Evolutionary conservation across 805 yeast species (phyloP).

Genomic region (Candida succiphila): DNA sequence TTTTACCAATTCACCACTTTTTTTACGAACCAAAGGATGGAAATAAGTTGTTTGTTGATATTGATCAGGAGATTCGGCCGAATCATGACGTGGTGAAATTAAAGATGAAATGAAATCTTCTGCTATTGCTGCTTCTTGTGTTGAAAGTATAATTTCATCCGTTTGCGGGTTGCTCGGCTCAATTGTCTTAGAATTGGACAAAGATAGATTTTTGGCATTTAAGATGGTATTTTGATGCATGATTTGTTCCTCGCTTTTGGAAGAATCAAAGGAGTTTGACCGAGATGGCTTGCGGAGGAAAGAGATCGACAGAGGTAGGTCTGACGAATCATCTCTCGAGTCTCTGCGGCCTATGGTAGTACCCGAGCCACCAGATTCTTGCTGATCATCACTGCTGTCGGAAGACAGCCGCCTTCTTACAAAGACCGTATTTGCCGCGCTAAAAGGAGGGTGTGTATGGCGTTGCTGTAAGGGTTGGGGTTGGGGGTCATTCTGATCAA

Average conservation of each 20-base stretch:
- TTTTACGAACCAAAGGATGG: conserved; percentile 56
- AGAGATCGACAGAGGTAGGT: conserved; percentile 20
- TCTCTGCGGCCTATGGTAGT: background rate
- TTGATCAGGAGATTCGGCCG: too few relatives aligned
- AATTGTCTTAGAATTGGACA: background rate
- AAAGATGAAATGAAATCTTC: too few relatives aligned
- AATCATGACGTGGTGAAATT: too few relatives aligned
- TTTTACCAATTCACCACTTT: conserved; percentile 80
- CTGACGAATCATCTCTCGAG: conserved; percentile 6
- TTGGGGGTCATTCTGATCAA: too few relatives aligned
- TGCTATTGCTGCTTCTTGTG: background rate
- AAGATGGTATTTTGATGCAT: conserved; percentile 22
- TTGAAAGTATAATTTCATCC: background rate
- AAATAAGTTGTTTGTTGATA: conserved; percentile 5
- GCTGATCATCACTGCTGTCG: background rate
- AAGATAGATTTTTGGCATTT: conserved; percentile 9
- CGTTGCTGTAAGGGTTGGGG: too few relatives aligned
- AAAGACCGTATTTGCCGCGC: background rate
- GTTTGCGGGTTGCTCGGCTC: background rate
- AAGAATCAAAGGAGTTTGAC: conserved; percentile 12
- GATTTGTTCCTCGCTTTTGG: conserved; percentile 10
- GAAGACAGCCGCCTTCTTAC: background rate
- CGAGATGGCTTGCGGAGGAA: conserved; percentile 23
- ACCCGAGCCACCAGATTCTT: too few relatives aligned
- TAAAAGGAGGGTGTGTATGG: too few relatives aligned